Evolutionary conservation across 23 red algal species (phyloP).

Genomic region (Porphyridium purpureum): DNA sequence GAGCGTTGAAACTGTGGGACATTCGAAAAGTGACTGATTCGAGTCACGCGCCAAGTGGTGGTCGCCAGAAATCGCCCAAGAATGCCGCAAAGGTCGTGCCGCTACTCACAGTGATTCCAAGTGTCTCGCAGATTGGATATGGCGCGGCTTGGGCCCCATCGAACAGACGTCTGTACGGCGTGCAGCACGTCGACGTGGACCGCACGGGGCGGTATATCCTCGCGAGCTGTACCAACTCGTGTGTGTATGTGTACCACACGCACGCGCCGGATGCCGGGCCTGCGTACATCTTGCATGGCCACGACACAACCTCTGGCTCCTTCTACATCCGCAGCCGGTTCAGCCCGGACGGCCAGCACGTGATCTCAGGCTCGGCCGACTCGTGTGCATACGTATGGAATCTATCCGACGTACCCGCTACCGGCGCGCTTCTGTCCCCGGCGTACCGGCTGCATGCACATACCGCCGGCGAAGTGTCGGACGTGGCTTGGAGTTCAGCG

Average conservation of each 20-base stretch:
- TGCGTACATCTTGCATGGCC: conserved; percentile 11
- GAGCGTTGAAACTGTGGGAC: conserved; percentile 60
- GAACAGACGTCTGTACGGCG: conserved; percentile 15
- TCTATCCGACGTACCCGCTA: background rate
- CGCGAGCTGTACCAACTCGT: conserved; percentile 28
- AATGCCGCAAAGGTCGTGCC: no score
- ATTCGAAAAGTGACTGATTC: no score
- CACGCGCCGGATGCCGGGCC: background rate
- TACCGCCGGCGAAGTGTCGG: conserved; percentile 35
- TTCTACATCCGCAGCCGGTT: conserved; percentile 50
- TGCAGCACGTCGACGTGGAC: conserved; percentile 33
- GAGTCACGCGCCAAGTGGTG: no score
- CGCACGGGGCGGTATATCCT: conserved; percentile 9
- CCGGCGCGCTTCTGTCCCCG: conserved; percentile 4
- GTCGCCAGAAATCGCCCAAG: no score
- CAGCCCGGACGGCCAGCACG: conserved; percentile 38
- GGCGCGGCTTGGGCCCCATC: no score
- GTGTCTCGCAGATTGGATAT: no score
- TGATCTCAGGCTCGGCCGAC: conserved; percentile 31
- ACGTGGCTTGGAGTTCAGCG: conserved; percentile 39
- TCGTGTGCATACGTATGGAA: conserved; percentile 59
- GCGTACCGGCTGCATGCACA: conserved; percentile 32
- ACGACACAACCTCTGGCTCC: conserved; percentile 35
- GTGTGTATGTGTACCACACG: conserved; percentile 35
- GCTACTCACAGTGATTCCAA: no score